Base-by-base conservation (phyloP, 1,284 basidiomycete genomes). In the Melanopsichium pennsylvanicum region DNA sequence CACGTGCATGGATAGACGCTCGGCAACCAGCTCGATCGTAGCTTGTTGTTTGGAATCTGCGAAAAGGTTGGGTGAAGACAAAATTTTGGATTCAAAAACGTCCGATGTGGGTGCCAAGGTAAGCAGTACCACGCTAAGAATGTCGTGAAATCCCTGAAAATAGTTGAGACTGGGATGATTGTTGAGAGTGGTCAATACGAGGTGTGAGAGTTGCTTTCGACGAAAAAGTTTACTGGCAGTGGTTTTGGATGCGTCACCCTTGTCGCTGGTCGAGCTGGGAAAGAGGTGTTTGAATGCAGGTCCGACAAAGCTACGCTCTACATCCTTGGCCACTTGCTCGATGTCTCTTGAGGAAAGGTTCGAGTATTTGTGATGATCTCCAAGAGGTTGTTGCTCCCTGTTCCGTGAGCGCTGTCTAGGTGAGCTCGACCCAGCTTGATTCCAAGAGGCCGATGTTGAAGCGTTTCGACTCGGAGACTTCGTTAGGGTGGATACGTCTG, bases 71-170 rank as follows among this genome's bases (percentile, higher is more conserved):
- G 16, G 23, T 9, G 38, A 35, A n/a, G n/a, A n/a, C n/a, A n/a
- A n/a, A n/a, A n/a, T 19, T 23, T 22, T 11, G 32, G 36, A 22
- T 26, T 34, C 44, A 19, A 8, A 5, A 15, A 26, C 5, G 21
- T 34, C 6, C 18, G 43, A 8, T n/a, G n/a, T n/a, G 1, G 55
- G 54, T 8, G 46, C 55, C 4, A 63, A 84, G 0, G 92, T 93
- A 23, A 96, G 85, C 70, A 90, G 90, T 0, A 96, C 69, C 11
- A 96, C 91, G 0, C 91, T 89, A 26, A 92, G 85, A 39, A 97
- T 91, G 78, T 96, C 93, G 79, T 97, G 93, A 79, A 92, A 95
- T 34, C 93, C 93, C 87, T 92, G 76, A 21, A 54, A 97, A 82
- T 96, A 97, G 76, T 85, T 86, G 32, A 97, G 83, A 32, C 84